Conservation (phyloP, 805 yeast genomes). For the Suhomyces emberorum region DNA sequence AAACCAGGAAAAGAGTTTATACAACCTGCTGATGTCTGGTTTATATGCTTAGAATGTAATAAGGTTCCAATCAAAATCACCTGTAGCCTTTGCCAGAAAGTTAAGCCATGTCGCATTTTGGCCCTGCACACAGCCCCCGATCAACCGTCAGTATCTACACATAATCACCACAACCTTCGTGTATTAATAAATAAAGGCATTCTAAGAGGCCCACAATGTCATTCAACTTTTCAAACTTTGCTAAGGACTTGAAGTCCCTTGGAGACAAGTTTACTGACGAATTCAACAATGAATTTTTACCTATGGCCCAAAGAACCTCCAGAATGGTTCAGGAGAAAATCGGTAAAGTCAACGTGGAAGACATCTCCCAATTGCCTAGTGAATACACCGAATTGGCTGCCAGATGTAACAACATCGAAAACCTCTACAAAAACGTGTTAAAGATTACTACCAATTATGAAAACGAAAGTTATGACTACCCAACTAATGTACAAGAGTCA, state of each 20-base stretch:
- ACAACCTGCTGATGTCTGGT: no score
- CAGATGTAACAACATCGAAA: constrained; percentile 40
- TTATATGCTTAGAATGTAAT: no score
- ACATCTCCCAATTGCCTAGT: constrained; percentile 73
- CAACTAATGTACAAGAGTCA: constrained; percentile 72
- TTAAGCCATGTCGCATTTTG: no score
- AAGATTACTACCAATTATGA: constrained; percentile 55
- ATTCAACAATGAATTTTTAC: constrained; percentile 52
- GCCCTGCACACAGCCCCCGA: no score
- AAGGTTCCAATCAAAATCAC: no score
- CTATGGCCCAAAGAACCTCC: constrained; percentile 77
- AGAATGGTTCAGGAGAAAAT: constrained; percentile 75
- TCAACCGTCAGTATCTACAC: no score
- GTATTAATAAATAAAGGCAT: no score
- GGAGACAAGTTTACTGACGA: constrained; percentile 48
- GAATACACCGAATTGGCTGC: constrained; percentile 58
- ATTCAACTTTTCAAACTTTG: constrained; percentile 40
- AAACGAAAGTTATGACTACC: constrained; percentile 80
- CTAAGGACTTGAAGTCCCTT: constrained; percentile 39
- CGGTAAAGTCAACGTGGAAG: constrained; percentile 66
- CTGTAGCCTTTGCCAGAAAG: no score
- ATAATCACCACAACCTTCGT: no score
- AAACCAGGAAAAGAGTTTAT: no score
- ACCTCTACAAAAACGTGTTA: constrained; percentile 40
- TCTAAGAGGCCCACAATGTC: no score